Evolutionary conservation across 2,329 filamentous ascomycete genomes (phyloP).

Genomic region (Aureobasidium sp.): DNA sequence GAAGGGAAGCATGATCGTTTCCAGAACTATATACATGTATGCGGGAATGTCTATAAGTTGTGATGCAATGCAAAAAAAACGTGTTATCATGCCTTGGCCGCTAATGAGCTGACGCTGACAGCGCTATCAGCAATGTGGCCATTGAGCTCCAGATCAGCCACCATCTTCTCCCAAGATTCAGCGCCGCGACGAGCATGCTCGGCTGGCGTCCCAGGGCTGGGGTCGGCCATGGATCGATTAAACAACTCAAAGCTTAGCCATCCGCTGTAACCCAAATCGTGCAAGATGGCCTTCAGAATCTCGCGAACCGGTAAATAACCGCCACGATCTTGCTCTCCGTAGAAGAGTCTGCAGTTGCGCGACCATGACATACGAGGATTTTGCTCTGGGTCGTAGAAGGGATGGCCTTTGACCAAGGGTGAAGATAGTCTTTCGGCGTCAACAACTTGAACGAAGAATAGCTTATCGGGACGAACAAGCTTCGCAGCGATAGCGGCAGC

Average conservation of each 20-base stretch:
- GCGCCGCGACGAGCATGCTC: slow-evolving; percentile 40
- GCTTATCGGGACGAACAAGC: slow-evolving; percentile 33
- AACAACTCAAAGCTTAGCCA: slow-evolving; percentile 68
- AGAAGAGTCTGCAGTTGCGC: slow-evolving; percentile 61
- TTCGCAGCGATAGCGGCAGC: neutral
- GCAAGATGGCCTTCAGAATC: slow-evolving; percentile 53
- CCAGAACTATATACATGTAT: neutral
- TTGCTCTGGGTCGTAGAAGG: slow-evolving; percentile 48
- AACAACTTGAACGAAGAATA: slow-evolving; percentile 71
- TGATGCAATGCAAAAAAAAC: neutral
- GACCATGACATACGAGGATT: slow-evolving; percentile 66
- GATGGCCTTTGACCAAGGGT: slow-evolving; percentile 48
- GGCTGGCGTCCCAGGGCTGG: slow-evolving; percentile 43
- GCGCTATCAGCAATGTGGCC: neutral
- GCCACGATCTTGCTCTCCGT: slow-evolving; percentile 46
- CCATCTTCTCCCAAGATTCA: slow-evolving; percentile 39
- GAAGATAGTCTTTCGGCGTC: slow-evolving; percentile 56
- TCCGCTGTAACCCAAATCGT: slow-evolving; percentile 56
- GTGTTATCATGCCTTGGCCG: neutral
- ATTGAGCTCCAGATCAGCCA: neutral
- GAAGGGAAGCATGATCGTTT: neutral
- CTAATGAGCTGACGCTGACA: neutral
- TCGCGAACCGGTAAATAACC: slow-evolving; percentile 60
- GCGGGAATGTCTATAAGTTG: neutral
- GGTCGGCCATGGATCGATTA: slow-evolving; percentile 49